These are phyloP conservation scores for Globisporangium paroecandrum DNA, from an alignment of 352 stramenopile species.

Conservation along the genomic window DNA sequence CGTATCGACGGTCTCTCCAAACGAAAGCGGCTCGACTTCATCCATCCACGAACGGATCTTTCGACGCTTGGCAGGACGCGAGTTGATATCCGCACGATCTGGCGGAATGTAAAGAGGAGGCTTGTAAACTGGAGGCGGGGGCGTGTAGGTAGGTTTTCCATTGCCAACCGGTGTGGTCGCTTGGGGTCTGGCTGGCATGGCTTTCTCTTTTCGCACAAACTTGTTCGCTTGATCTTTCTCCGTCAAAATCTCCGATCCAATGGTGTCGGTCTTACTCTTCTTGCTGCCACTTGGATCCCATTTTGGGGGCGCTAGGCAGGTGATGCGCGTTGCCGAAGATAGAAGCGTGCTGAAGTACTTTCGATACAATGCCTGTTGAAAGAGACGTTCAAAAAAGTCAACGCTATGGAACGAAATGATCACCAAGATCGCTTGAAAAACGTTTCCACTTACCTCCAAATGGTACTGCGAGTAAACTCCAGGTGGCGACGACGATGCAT, in stretches of 20 bases:
- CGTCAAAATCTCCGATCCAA: constrained; percentile 65
- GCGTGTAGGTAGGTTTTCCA: constrained; percentile 24
- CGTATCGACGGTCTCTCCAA: constrained; percentile 51
- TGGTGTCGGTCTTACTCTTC: constrained; percentile 27
- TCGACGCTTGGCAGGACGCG: constrained; percentile 62
- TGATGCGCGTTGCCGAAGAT: constrained; percentile 41
- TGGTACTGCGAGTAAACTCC: constrained; percentile 70
- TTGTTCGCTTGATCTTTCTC: constrained; percentile 57
- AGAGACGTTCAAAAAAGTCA: constrained; percentile 2
- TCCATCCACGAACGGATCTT: constrained; percentile 88
- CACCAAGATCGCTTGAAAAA: background rate
- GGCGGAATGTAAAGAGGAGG: constrained; percentile 69
- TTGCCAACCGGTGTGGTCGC: constrained; percentile 24
- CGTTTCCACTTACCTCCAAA: constrained; percentile 43
- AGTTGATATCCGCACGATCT: constrained; percentile 44
- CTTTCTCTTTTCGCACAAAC: constrained; percentile 50
- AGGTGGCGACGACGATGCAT: constrained; percentile 41
- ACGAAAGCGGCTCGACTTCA: constrained; percentile 61
- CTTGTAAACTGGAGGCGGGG: constrained; percentile 57
- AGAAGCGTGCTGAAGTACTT: constrained; percentile 77
- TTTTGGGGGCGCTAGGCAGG: constrained; percentile 49
- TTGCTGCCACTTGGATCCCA: constrained; percentile 63
- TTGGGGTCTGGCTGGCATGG: constrained; percentile 10
- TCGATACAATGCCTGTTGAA: constrained; percentile 56
- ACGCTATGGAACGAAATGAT: background rate